Evolutionary conservation across 176 grass and related monocot species (phyloP), one percentile per base, ranked within the genome.

Genomic region (Carex parvula): DNA sequence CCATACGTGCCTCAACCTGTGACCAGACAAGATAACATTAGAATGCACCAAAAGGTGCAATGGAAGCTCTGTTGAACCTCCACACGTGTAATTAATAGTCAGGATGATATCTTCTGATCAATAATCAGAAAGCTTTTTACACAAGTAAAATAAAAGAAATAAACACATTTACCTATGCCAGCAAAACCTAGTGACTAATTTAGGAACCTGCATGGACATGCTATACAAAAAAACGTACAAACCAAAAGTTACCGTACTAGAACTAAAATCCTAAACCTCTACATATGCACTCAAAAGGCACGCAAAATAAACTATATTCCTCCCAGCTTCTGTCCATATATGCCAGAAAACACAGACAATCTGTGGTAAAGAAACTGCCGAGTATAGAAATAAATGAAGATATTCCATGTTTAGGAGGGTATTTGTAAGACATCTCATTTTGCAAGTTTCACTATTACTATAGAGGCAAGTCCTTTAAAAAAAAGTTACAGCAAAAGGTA

Each of bases 1-100:
- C 88, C 21, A 89, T 33, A 18, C 85, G 85, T 86, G 88, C 91
- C 84, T 95, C 91, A 66, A 93, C 88, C 96, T 95, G 77, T 61
- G 78, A 89, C 20, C 18, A 87, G 83, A 64, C 61, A 53, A 86
- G 22, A 50, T 39, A 50, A 79, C 77, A 85, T 52, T 50, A 60
- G 18, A 76, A 48, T 15, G 46, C 13, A 75, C 30, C 14, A 2
- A 18, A 18, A 42, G 58, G 14, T 33, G 61, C 41, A 83, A 30
- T 10, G 86, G 55, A n/a, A 86, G 48, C 50, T 32, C 20, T 77
- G 46, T 71, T 42, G 17, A 70, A 71, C 68, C 60, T 62, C n/a
- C 8, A 62, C 8, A 62, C 24, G 8, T 22, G 20, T 24, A 11
- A 11, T 62, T 22, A 26, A 62, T n/a, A 62, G 8, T 62, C 60